Evolutionary conservation across 768 basidiomycete genomes (phyloP).

Genomic region (Saitozyma sp.): DNA sequence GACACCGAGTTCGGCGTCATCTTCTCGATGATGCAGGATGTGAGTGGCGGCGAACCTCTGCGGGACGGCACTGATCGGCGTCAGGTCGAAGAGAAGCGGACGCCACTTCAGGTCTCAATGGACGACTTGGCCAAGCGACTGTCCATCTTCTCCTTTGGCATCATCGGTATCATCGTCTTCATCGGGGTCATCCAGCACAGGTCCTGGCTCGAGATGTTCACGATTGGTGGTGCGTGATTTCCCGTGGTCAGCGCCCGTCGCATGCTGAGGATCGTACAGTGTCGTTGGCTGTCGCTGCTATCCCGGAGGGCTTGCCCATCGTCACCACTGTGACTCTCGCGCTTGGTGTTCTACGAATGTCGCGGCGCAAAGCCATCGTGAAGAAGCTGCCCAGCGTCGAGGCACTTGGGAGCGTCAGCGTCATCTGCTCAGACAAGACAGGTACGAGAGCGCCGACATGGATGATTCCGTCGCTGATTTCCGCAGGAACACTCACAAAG

Average conservation of each 20-base stretch:
- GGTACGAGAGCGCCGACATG: conserved; percentile 56
- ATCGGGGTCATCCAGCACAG: conserved; percentile 83
- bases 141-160: conserved; percentile 84
- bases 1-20: conserved; percentile 94
- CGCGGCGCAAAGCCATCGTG: conserved; percentile 90
- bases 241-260: neutral
- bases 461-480: neutral
- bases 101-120: conserved; percentile 90
- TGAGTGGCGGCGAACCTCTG: conserved; percentile 49
- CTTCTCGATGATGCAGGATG: conserved; percentile 98
- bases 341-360: conserved; percentile 89
- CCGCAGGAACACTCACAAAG: conserved; percentile 78
- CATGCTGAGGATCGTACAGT: conserved; percentile 58
- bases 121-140: conserved; percentile 93
- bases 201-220: conserved; percentile 97
- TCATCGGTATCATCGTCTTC: conserved; percentile 89
- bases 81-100: conserved; percentile 80
- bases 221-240: conserved; percentile 77
- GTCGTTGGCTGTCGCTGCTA: conserved; percentile 95
- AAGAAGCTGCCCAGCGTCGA: conserved; percentile 96
- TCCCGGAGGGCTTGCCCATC: conserved; percentile 93
- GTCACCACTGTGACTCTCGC: conserved; percentile 97
- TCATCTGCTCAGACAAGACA: conserved; percentile 97
- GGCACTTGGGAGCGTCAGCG: conserved; percentile 88
- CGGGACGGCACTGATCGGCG: neutral